Evolutionary conservation across 2,329 filamentous ascomycete genomes (phyloP), one percentile per base, ranked within the genome.

Genomic region (Paradendryphiella salina): DNA sequence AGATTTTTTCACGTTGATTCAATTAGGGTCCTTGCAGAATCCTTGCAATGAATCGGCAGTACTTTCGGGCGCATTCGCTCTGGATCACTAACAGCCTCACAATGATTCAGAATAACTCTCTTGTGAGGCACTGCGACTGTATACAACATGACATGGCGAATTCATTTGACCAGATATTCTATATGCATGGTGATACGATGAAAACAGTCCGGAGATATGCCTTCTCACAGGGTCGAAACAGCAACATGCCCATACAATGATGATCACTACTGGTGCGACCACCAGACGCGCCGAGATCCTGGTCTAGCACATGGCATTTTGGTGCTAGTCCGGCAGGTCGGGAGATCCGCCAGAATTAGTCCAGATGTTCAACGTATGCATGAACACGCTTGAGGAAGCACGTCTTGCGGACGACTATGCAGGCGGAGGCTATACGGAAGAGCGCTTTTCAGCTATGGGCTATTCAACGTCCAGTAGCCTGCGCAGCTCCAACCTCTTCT

Each of bases 331-430:
- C 50, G 40, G 50, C 40, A 17, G 13, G 37, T 46, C 56, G 57
- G 59, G 34, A 50, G 36, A 54, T 65, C 64, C 64, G 65, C 46
- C 52, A 63, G 61, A 57, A 56, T 67, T 67, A 56, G 65, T 69
- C 67, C 64, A 63, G 54, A 35, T 38, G 41, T 39, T 47, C 42
- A 42, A 54, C 37, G 47, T 43, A 44, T 57, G 34, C 29, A 35
- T 20, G 57, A 56, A 56, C 51, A 60, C 49, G 57, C 59, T 46
- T 46, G 55, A 56, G 56, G 56, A 54, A 61, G 45, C 60, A 57
- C 45, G 55, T 56, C 55, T 64, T 48, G 47, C 49, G 46, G 46
- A 55, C 52, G 50, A 52, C 52, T 40, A 26, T 64, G 59, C 52
- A 62, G 37, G 47, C 53, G 23, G 6, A 50, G 47, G 50, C 51